Conservation (phyloP, 2,329 filamentous ascomycete species). For the Trichoderma sp. region DNA sequence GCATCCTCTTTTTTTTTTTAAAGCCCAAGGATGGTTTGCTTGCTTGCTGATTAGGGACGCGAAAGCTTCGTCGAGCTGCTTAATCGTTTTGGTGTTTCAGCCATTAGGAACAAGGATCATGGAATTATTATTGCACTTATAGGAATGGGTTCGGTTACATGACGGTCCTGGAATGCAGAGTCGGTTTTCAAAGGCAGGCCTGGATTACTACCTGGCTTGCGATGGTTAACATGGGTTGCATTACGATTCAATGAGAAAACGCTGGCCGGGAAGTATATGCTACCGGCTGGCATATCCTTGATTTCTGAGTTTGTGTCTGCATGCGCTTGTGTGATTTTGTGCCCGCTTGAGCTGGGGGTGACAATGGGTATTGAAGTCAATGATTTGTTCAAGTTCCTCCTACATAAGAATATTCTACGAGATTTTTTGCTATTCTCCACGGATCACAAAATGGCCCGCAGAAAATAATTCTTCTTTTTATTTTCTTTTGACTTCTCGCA, state of each 20-base stretch:
- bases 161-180: conserved; percentile 39
- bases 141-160: conserved; percentile 39
- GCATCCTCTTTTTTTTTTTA: conserved; percentile 20
- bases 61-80: conserved; percentile 28
- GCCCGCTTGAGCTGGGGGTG: not conserved
- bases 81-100: conserved; percentile 39
- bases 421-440: no score
- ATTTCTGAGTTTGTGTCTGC: not conserved
- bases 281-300: not conserved
- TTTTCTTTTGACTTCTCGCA: not conserved
- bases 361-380: no score
- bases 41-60: conserved; percentile 31
- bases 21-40: conserved; percentile 28
- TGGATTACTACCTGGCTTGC: conserved; percentile 27
- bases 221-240: conserved; percentile 17
- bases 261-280: not conserved
- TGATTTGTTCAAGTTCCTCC: no score
- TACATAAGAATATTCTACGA: no score
- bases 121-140: conserved; percentile 37
- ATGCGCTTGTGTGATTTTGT: not conserved
- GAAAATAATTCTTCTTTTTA: not conserved
- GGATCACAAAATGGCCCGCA: no score
- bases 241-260: conserved; percentile 19
- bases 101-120: conserved; percentile 37
- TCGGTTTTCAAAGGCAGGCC: conserved; percentile 34